These are phyloP conservation scores for Aspergillus bertholletiae DNA, from an alignment of 495 filamentous ascomycete genomes.

Conservation along the genomic window DNA sequence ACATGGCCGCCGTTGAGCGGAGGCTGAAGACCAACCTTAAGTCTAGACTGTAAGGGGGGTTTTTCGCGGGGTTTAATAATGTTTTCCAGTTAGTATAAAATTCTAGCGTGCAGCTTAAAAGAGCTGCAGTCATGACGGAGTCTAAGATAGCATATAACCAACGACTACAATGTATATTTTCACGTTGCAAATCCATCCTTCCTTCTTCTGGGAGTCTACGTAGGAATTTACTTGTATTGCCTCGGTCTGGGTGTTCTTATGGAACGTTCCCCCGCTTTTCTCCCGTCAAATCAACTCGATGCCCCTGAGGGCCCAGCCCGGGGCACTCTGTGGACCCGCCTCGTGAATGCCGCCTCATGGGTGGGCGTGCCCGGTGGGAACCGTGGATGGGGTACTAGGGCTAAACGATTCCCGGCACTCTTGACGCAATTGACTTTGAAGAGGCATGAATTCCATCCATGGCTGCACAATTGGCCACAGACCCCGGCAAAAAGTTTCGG, in stretches of 20 bases:
- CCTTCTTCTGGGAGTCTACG: not conserved
- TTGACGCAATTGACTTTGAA: conserved; percentile 26
- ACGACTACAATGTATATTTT: conserved; percentile 17
- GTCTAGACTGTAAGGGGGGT: conserved; percentile 37
- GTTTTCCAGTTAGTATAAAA: not conserved
- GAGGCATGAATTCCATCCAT: not conserved
- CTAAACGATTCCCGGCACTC: not conserved
- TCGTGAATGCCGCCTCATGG: no score
- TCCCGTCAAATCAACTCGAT: no score
- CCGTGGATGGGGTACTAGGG: conserved; percentile 2
- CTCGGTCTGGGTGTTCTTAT: no score
- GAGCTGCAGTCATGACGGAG: conserved; percentile 1
- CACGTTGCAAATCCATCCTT: not conserved
- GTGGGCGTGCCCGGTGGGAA: no score
- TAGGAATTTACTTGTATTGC: no score
- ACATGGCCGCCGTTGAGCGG: conserved; percentile 84
- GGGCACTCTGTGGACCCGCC: no score
- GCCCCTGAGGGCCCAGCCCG: no score
- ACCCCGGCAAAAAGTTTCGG: not conserved
- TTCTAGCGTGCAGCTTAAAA: not conserved
- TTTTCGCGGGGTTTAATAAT: conserved; percentile 1
- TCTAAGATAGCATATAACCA: not conserved
- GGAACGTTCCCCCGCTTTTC: no score
- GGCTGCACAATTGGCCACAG: not conserved
- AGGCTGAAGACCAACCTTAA: conserved; percentile 67